Evolutionary conservation across 2,329 filamentous ascomycete species (phyloP), one percentile per base, ranked within the genome.

Genomic region (Sordariomycetes sp.): DNA sequence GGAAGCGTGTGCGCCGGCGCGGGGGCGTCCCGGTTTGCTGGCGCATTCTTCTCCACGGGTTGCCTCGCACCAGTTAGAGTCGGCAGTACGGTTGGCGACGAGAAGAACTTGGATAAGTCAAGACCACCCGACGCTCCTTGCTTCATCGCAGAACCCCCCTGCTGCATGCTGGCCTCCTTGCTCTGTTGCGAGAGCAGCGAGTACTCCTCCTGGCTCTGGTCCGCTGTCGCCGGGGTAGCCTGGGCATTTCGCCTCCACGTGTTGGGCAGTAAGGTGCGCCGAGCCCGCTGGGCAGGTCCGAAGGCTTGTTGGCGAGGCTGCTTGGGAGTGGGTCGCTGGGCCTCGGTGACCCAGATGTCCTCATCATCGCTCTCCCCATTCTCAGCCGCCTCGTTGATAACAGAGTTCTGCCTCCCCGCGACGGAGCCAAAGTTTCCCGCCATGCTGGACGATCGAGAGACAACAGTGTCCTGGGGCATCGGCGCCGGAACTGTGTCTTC

Each of bases 311-410:
- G 50, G 20, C 50, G 50, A 24, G 56, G 24, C n/a, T 46, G 50
- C 20, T 40, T 43, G 11, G 77, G 75, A 1, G 73, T 72, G 7
- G 72, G 69, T 14, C 80, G 75, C 57, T 76, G 72, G 12, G 80
- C 81, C 64, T 84, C 81, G 25, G 82, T 64, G 35, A 79, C 80
- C 80, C 81, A 85, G 12, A 85, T 73, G 61, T 84, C 76, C 3
- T 70, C 62, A 14, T 62, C 61, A 8, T 59, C 55, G 18, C 58
- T 61, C 11, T 62, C 60, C 4, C 46, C 57, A 37, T 56, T 14
- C 16, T 14, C 40, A 46, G 18, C 18, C 16, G 16, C 40, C 6
- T 3, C 40, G n/a, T 46, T 18, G 40, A 8, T n/a, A 18, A 54
- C 37, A 37, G 53, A 54, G 24, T 57, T 48, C 28, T 58, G 53